A percentile compares a stretch with the other conserved stretches of the same genome.
Evolutionary conservation across 371 early-diverging fungal genomes (phyloP).

Genomic region (Parasitella parasitica): DNA sequence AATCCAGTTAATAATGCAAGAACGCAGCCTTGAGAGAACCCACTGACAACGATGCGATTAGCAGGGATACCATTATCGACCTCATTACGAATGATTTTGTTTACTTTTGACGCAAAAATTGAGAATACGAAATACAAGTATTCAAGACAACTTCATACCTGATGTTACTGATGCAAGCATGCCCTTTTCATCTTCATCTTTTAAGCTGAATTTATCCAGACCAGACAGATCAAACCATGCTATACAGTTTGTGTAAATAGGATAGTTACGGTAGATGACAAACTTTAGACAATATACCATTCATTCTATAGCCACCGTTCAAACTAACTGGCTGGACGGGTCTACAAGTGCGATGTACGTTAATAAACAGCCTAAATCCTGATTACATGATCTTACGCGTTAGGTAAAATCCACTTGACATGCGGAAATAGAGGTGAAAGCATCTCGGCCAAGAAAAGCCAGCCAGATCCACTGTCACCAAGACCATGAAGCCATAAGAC

Average conservation of each 20-base stretch:
- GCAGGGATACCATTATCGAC: constrained; percentile 80
- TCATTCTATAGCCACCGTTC: constrained; percentile 87
- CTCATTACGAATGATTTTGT: constrained; percentile 73
- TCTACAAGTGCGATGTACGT: constrained; percentile 18
- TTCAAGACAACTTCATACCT: constrained; percentile 37
- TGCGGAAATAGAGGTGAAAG: constrained; percentile 66
- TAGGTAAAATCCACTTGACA: constrained; percentile 79
- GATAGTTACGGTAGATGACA: not conserved
- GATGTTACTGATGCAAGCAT: constrained; percentile 63
- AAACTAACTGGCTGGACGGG: constrained; percentile 81
- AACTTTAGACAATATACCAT: constrained; percentile 52
- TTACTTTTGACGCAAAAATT: constrained; percentile 38
- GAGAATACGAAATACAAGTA: not conserved
- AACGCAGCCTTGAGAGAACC: constrained; percentile 95
- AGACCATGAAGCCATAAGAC: constrained; percentile 79
- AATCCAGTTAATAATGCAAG: constrained; percentile 75
- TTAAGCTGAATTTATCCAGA: constrained; percentile 48
- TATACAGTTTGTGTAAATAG: too few species aligned
- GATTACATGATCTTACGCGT: constrained; percentile 59
- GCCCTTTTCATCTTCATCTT: constrained; percentile 77
- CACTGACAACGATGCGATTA: constrained; percentile 87
- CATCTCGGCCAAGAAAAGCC: constrained; percentile 70
- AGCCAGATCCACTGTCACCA: constrained; percentile 72
- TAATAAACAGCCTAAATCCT: not conserved
- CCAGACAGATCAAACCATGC: constrained; percentile 81